These are phyloP conservation scores for Thyridium curvatum DNA, from an alignment of 2,329 filamentous ascomycete genomes.

Conservation along the genomic window DNA sequence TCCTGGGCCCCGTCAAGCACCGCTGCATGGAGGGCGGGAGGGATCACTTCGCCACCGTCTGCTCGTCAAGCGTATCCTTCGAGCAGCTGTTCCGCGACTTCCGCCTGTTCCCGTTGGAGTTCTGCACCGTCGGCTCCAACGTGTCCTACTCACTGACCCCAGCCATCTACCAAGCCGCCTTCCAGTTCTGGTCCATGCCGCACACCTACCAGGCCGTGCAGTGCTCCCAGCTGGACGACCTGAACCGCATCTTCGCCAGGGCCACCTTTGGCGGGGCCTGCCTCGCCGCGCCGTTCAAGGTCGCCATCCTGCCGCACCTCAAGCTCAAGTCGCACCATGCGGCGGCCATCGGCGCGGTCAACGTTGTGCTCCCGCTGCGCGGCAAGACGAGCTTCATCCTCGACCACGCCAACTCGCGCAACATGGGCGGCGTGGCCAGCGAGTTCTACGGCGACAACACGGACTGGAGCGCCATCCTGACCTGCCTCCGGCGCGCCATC, in stretches of 20 bases:
- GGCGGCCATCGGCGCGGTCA: conserved; percentile 64
- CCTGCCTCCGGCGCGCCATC: conserved; percentile 61
- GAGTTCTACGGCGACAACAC: conserved; percentile 56
- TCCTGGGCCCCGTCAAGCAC: conserved; percentile 48
- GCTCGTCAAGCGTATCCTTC: conserved; percentile 52
- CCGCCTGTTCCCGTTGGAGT: conserved; percentile 58
- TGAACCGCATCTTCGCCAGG: conserved; percentile 52
- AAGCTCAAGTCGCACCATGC: conserved; percentile 63
- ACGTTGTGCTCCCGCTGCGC: conserved; percentile 63
- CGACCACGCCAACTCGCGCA: conserved; percentile 51
- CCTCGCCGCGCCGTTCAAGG: conserved; percentile 65
- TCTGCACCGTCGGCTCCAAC: conserved; percentile 62
- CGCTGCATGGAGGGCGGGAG: conserved; percentile 31
- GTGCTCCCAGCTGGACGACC: conserved; percentile 53
- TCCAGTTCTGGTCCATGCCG: conserved; percentile 58
- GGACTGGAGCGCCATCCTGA: conserved; percentile 30
- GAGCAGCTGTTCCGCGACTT: conserved; percentile 55
- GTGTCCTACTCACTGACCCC: conserved; percentile 66
- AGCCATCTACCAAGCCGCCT: conserved; percentile 66
- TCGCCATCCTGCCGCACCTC: conserved; percentile 57
- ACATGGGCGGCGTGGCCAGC: conserved; percentile 52
- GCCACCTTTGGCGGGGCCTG: conserved; percentile 62
- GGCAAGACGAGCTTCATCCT: conserved; percentile 41
- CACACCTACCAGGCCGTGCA: conserved; percentile 57
- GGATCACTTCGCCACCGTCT: conserved; percentile 36